Percentiles rank a stretch among this genome's conserved stretches.
Conservation (phyloP, 2,329 filamentous ascomycete genomes). For the Coniochaeta prunicola region DNA sequence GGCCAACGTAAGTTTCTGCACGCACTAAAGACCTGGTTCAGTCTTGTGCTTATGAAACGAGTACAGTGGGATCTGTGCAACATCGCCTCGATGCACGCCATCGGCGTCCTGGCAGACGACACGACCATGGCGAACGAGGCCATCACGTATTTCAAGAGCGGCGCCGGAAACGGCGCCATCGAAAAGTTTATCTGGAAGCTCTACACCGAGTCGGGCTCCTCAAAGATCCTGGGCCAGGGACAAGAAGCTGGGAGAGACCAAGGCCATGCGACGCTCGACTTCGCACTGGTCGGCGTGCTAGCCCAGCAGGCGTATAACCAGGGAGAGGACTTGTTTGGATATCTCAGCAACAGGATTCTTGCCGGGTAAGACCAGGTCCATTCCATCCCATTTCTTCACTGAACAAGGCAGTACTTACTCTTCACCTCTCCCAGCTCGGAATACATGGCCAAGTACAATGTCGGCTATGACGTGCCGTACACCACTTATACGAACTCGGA, state of each 20-base stretch:
- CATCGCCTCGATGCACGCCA: slow-evolving; percentile 25
- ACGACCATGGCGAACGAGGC: slow-evolving; percentile 25
- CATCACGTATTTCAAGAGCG: slow-evolving; percentile 24
- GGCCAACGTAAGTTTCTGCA: slow-evolving; percentile 10
- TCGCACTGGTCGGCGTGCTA: slow-evolving; percentile 24
- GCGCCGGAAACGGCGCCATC: slow-evolving; percentile 24
- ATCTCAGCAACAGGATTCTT: slow-evolving; percentile 24
- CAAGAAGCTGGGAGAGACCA: slow-evolving; percentile 33
- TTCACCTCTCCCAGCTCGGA: slow-evolving; percentile 19
- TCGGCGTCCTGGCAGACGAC: slow-evolving; percentile 30
- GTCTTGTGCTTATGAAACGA: too few relatives aligned
- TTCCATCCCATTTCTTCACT: background rate
- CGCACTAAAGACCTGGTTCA: too few relatives aligned
- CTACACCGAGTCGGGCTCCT: slow-evolving; percentile 13
- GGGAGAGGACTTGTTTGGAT: slow-evolving; percentile 26
- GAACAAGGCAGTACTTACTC: too few relatives aligned
- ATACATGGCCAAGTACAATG: slow-evolving; percentile 33
- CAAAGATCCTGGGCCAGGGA: slow-evolving; percentile 22
- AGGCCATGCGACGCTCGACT: slow-evolving; percentile 27
- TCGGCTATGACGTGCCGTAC: slow-evolving; percentile 33
- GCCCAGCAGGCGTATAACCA: slow-evolving; percentile 30
- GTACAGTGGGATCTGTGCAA: slow-evolving; percentile 27
- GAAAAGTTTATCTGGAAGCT: slow-evolving; percentile 17
- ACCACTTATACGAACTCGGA: slow-evolving; percentile 28
- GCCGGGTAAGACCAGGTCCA: slow-evolving; percentile 23